A percentile compares a stretch with the other conserved stretches of the same genome.
phyloP scores from a whole-genome alignment of 164 flowering plant genomes.

The Santalum album region DNA sequence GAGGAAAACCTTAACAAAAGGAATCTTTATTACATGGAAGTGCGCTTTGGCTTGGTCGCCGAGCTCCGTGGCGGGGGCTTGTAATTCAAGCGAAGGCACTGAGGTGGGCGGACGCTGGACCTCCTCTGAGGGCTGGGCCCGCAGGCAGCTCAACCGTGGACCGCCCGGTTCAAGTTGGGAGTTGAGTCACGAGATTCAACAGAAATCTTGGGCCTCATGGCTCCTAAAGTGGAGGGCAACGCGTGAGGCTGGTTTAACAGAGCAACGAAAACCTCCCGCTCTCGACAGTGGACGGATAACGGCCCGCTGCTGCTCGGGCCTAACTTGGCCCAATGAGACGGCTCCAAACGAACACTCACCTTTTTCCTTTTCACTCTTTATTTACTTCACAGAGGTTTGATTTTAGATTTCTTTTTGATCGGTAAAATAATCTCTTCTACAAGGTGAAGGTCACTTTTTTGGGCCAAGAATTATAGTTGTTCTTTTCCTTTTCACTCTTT shows the following conservation, averaged over 20 bases:
- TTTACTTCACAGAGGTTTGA: no score
- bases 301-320: slow-evolving; percentile 2
- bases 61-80: neutral
- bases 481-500: no score
- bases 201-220: slow-evolving; percentile 9
- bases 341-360: neutral
- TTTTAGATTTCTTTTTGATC: no score
- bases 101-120: neutral
- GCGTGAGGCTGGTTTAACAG: slow-evolving; percentile 36
- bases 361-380: no score
- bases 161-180: neutral
- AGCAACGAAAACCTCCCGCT: slow-evolving; percentile 24
- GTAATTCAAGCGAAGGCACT: neutral
- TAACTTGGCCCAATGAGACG: neutral
- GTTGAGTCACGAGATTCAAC: slow-evolving; percentile 20
- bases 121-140: neutral
- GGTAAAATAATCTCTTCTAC: no score
- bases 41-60: no score
- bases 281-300: slow-evolving; percentile 23
- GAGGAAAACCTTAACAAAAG: no score
- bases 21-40: no score
- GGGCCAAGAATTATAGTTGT: no score
- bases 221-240: slow-evolving; percentile 16
- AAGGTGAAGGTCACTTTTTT: no score
- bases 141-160: neutral